phyloP scores from a whole-genome alignment of 257 asterid genomes.

The Capsicum baccatum region DNA sequence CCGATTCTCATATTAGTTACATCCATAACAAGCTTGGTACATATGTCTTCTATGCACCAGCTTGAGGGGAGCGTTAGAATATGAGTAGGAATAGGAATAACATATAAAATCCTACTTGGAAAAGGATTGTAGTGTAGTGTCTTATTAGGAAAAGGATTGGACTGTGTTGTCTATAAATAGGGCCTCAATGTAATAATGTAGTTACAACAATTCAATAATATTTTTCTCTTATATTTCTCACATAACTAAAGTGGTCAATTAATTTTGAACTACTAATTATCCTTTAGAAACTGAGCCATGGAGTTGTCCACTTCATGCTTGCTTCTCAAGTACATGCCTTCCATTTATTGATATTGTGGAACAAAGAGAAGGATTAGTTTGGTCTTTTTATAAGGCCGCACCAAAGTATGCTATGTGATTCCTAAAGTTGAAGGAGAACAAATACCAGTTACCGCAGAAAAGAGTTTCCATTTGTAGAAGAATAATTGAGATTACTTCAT shows the following conservation, averaged over 20 bases:
- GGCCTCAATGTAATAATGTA: too few relatives aligned
- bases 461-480: background rate
- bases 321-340: background rate
- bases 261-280: background rate
- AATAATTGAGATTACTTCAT: background rate
- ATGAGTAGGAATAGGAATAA: too few relatives aligned
- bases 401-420: background rate
- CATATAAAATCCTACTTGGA: too few relatives aligned
- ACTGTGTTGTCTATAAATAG: too few relatives aligned
- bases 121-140: too few relatives aligned
- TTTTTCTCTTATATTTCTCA: too few relatives aligned
- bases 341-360: background rate
- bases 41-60: too few relatives aligned
- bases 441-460: background rate
- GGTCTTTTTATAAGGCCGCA: background rate
- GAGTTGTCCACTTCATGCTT: background rate
- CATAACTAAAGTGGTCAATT: background rate
- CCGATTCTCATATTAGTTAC: too few relatives aligned
- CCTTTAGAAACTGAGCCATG: background rate
- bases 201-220: too few relatives aligned
- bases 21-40: too few relatives aligned
- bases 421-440: background rate
- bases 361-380: background rate
- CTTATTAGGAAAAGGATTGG: too few relatives aligned
- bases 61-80: too few relatives aligned